phyloP scores from a whole-genome alignment of 2,329 filamentous ascomycete species.

The Colletotrichum siamense region DNA sequence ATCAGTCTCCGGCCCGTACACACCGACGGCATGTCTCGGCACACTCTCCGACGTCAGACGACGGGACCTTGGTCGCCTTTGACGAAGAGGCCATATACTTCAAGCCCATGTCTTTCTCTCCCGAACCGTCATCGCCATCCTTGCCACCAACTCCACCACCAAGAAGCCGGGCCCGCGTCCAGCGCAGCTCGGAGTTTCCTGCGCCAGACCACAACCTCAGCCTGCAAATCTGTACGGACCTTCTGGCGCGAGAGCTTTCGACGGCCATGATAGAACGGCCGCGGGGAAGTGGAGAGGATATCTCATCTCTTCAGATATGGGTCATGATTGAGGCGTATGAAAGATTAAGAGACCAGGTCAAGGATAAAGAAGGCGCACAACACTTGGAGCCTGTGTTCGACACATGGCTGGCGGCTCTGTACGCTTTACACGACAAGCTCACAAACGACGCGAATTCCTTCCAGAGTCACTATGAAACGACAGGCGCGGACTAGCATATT shows the following conservation, averaged over 20 bases:
- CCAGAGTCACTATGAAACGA: slow-evolving; percentile 27
- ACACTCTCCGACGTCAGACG: slow-evolving; percentile 45
- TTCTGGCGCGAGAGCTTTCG: slow-evolving; percentile 56
- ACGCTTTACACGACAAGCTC: slow-evolving; percentile 49
- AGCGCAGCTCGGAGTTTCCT: neutral
- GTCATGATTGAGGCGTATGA: slow-evolving; percentile 67
- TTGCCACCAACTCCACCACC: slow-evolving; percentile 32
- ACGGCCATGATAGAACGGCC: slow-evolving; percentile 39
- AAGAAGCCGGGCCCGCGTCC: slow-evolving; percentile 17
- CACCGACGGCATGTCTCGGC: slow-evolving; percentile 1
- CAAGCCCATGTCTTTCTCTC: slow-evolving; percentile 48
- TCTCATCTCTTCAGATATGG: slow-evolving; percentile 56
- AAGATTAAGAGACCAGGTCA: slow-evolving; percentile 49
- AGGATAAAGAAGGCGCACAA: slow-evolving; percentile 30
- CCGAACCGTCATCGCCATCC: slow-evolving; percentile 36
- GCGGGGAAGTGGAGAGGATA: slow-evolving; percentile 32
- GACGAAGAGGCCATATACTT: slow-evolving; percentile 54
- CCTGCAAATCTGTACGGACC: slow-evolving; percentile 55
- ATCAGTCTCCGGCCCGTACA: neutral
- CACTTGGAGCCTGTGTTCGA: slow-evolving; percentile 50
- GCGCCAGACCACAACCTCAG: slow-evolving; percentile 39
- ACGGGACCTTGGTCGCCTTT: slow-evolving; percentile 51
- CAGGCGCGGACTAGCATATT: slow-evolving; percentile 12
- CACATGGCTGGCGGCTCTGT: slow-evolving; percentile 56
- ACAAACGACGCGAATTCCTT: slow-evolving; percentile 30